Percentiles rank a stretch among this genome's conserved stretches.
Conservation (phyloP, 371 early-diverging fungal genomes). For the Haplosporangium sp. region DNA sequence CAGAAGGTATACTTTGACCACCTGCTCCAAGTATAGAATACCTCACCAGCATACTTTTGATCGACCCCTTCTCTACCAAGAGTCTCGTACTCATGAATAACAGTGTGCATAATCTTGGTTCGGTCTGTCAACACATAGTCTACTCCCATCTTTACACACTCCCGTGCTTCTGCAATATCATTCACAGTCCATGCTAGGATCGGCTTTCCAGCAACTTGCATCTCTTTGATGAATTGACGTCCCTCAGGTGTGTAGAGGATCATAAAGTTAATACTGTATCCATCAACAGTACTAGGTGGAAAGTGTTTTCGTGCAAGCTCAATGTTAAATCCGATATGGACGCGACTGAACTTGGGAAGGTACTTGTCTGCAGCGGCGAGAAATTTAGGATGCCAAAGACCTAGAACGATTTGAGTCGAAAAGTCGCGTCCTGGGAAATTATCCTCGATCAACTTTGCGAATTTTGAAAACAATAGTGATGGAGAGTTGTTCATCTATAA, state of each 20-base stretch:
- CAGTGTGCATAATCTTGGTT: conserved; percentile 46
- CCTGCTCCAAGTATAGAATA: conserved; percentile 45
- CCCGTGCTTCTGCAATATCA: conserved; percentile 61
- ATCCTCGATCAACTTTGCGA: conserved; percentile 42
- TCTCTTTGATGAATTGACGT: conserved; percentile 63
- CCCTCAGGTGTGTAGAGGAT: conserved; percentile 62
- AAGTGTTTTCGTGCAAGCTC: conserved; percentile 64
- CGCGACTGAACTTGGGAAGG: conserved; percentile 59
- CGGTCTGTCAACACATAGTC: conserved; percentile 71
- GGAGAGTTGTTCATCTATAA: conserved; percentile 53
- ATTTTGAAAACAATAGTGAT: conserved; percentile 29
- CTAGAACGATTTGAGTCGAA: conserved; percentile 64
- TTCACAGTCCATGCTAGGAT: conserved; percentile 75
- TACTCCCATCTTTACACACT: conserved; percentile 61
- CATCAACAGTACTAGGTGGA: conserved; percentile 60
- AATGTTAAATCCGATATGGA: conserved; percentile 70
- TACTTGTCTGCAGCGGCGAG: conserved; percentile 60
- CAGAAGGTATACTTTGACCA: conserved; percentile 46
- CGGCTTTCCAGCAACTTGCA: conserved; percentile 61
- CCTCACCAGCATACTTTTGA: conserved; percentile 32
- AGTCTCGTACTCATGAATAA: conserved; percentile 51
- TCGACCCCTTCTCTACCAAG: conserved; percentile 47
- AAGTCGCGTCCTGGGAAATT: conserved; percentile 53
- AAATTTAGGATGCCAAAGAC: conserved; percentile 74
- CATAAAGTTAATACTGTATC: conserved; percentile 66